Percentiles rank a stretch among this genome's conserved stretches.
phyloP scores from a whole-genome alignment of 495 filamentous ascomycete species.

The Achaetomiella virescens region DNA sequence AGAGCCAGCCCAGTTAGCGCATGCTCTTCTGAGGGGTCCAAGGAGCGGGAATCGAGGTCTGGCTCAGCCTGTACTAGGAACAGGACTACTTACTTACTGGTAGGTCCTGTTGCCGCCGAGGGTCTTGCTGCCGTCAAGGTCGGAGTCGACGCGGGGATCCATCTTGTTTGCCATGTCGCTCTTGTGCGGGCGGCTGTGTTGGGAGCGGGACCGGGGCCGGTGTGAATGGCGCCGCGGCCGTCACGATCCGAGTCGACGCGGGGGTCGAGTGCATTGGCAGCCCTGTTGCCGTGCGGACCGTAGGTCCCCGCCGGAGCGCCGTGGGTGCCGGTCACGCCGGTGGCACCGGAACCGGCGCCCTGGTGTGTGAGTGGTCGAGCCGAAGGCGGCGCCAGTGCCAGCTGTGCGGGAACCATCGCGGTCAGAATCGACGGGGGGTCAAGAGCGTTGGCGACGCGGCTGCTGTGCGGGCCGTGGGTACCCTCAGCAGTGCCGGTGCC shows the following conservation, averaged over 20 bases:
- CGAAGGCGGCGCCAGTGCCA: slow-evolving; percentile 14
- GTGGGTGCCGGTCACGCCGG: slow-evolving; percentile 27
- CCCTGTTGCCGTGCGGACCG: slow-evolving; percentile 16
- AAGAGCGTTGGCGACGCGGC: slow-evolving; percentile 49
- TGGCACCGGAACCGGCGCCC: slow-evolving; percentile 21
- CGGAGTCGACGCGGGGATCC: slow-evolving; percentile 49
- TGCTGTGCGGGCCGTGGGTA: slow-evolving; percentile 43
- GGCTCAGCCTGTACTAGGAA: no score
- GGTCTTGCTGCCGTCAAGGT: slow-evolving; percentile 42
- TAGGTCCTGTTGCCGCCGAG: slow-evolving; percentile 41
- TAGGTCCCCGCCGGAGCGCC: slow-evolving; percentile 14
- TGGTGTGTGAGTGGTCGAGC: slow-evolving; percentile 7
- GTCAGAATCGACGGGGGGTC: slow-evolving; percentile 45
- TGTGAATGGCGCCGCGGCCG: slow-evolving; percentile 16
- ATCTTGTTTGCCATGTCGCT: slow-evolving; percentile 48
- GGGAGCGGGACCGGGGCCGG: slow-evolving; percentile 35
- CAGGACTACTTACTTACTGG: slow-evolving; percentile 39
- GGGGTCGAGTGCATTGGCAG: slow-evolving; percentile 13
- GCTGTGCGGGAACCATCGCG: slow-evolving; percentile 30
- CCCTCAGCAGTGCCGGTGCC: slow-evolving; percentile 4
- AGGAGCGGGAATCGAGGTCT: no score
- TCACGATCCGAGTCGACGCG: slow-evolving; percentile 23
- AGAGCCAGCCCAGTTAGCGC: not conserved
- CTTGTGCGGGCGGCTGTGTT: slow-evolving; percentile 47
- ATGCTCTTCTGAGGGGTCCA: no score